These are phyloP conservation scores for Telfairia occidentalis DNA, from an alignment of 331 rosid genomes.

Conservation along the genomic window DNA sequence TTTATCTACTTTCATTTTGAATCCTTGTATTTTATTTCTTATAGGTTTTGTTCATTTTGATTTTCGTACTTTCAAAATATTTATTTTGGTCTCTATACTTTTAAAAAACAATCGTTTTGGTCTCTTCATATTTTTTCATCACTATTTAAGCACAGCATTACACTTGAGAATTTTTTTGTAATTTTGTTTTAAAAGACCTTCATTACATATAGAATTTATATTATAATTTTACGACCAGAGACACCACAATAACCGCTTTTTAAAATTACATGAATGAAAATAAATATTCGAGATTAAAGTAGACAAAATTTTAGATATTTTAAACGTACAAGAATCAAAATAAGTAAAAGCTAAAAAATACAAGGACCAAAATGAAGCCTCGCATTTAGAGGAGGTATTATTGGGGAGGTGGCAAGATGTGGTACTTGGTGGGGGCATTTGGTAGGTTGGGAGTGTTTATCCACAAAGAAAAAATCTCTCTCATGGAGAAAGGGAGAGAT, in stretches of 20 bases:
- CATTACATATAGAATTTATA: too few species aligned
- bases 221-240: too few species aligned
- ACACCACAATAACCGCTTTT: too few species aligned
- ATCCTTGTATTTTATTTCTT: not conserved
- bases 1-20: not conserved
- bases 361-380: not conserved
- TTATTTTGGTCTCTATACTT: not conserved
- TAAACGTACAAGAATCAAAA: too few species aligned
- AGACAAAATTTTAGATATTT: too few species aligned
- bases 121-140: not conserved
- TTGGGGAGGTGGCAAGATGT: not conserved
- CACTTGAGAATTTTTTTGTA: not conserved
- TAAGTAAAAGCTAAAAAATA: not conserved
- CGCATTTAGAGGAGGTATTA: not conserved
- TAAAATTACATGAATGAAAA: too few species aligned
- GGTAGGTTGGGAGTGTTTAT: not conserved
- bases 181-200: too few species aligned
- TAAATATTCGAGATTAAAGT: too few species aligned
- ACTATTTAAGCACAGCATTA: not conserved
- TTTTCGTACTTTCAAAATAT: not conserved
- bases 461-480: not conserved
- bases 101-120: not conserved
- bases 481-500: not conserved
- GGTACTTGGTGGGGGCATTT: not conserved
- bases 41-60: not conserved